Evolutionary conservation across 164 flowering plant genomes (phyloP), one percentile per base, ranked within the genome.

Genomic region (Nymphaea thermarum): DNA sequence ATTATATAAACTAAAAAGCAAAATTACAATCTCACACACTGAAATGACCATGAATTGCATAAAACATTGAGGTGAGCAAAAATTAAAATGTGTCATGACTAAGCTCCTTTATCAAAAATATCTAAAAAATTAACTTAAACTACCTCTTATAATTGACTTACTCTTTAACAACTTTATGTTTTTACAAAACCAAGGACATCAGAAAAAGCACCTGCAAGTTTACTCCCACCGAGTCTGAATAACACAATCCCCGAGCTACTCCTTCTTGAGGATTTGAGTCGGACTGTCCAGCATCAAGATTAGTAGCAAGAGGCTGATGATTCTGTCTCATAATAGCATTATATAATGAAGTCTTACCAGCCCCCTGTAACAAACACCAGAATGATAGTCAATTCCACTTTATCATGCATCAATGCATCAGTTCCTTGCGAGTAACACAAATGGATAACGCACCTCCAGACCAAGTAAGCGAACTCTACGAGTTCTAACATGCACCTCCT

Each of bases 401-500:
- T 47, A 12, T 12, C 12, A 47, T 25, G 36, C 36, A 47, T 12
- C 55, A 47, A 47, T 47, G 55, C 7, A 47, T 6, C 55, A 47
- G 55, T 25, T 25, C 36, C 36, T 25, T 25, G 36, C 36, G 1
- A 25, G 36, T 25, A 55, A 66, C 70, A 73, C 2, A 60, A 69
- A 42, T 67, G 47, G 63, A 6, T 18, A 41, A 10, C 55, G 41
- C 82, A 94, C 98, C 97, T 91, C 97, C 60, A 91, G 90, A 65
- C 98, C 98, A 80, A 94, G 73, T 62, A 94, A 73, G 64, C 82
- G 82, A 63, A 94, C 97, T 71, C 93, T 87, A 41, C 98, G 95
- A 73, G 96, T 87, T 82, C 98, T 84, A 16, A 94, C 69, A 77
- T 79, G 83, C 68, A 94, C 98, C 78, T 82, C 87, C 79, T 83